These are phyloP conservation scores for Cercospora janseana DNA, from an alignment of 2,329 filamentous ascomycete species.

Conservation along the genomic window DNA sequence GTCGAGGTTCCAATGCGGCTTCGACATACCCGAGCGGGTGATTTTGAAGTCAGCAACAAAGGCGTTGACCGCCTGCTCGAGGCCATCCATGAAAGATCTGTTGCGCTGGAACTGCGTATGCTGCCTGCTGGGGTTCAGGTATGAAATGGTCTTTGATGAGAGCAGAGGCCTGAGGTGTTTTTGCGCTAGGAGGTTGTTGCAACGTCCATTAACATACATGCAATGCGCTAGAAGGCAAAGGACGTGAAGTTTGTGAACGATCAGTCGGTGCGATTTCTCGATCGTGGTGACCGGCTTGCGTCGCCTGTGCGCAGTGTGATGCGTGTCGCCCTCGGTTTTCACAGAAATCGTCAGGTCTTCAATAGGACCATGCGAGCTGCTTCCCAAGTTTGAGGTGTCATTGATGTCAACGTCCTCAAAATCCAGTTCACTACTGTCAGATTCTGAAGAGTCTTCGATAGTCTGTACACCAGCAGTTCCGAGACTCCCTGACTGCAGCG, in stretches of 20 bases:
- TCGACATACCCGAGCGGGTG: slow-evolving; percentile 66
- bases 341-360: slow-evolving; percentile 45
- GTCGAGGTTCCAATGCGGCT: slow-evolving; percentile 70
- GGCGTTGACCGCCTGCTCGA: slow-evolving; percentile 65
- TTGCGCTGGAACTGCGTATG: slow-evolving; percentile 73
- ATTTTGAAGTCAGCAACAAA: slow-evolving; percentile 71
- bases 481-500: background rate
- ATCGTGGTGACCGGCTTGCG: slow-evolving; percentile 55
- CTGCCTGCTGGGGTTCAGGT: slow-evolving; percentile 65
- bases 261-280: slow-evolving; percentile 62
- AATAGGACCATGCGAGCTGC: slow-evolving; percentile 33
- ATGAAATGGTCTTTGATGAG: slow-evolving; percentile 61
- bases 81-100: slow-evolving; percentile 72
- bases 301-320: slow-evolving; percentile 38
- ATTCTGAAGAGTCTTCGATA: slow-evolving; percentile 33
- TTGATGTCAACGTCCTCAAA: slow-evolving; percentile 61
- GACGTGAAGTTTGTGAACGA: slow-evolving; percentile 83
- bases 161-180: slow-evolving; percentile 62
- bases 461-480: slow-evolving; percentile 26
- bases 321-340: slow-evolving; percentile 36
- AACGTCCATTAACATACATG: slow-evolving; percentile 80
- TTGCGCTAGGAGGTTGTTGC: slow-evolving; percentile 55
- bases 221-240: slow-evolving; percentile 77
- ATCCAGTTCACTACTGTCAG: slow-evolving; percentile 55
- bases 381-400: slow-evolving; percentile 30